Evolutionary conservation across 2,329 filamentous ascomycete species (phyloP).

Genomic region (Gnomoniopsis sp.): DNA sequence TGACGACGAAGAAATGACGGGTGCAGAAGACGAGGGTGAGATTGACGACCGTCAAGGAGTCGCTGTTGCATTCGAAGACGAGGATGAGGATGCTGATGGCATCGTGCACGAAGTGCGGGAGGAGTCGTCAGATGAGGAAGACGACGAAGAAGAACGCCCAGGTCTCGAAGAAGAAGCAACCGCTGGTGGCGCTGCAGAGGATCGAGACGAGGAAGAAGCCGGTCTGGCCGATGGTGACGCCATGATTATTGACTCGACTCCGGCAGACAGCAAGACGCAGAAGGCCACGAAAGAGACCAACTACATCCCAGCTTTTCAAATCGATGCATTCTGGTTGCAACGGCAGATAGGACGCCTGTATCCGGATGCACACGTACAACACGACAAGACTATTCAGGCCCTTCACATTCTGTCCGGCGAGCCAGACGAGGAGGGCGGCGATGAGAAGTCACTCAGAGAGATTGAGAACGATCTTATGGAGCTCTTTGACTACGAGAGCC

Average conservation of each 20-base stretch:
- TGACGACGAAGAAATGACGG: conserved; percentile 83
- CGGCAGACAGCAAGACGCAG: conserved; percentile 44
- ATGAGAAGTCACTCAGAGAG: conserved; percentile 82
- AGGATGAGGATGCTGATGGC: conserved; percentile 77
- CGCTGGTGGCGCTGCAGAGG: conserved; percentile 45
- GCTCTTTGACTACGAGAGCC: conserved; percentile 94
- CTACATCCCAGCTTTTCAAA: conserved; percentile 76
- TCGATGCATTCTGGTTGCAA: conserved; percentile 97
- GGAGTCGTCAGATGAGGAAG: conserved; percentile 73
- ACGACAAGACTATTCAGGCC: conserved; percentile 85
- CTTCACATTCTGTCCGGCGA: conserved; percentile 78
- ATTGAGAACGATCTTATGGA: conserved; percentile 99
- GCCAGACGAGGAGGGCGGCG: conserved; percentile 65
- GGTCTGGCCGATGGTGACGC: conserved; percentile 63
- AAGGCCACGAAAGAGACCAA: conserved; percentile 52
- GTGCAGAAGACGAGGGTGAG: conserved; percentile 67
- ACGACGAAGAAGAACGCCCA: conserved; percentile 56
- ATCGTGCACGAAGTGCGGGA: conserved; percentile 85
- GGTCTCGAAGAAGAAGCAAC: conserved; percentile 50
- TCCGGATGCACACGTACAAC: conserved; percentile 85
- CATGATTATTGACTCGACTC: conserved; percentile 75
- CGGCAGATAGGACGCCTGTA: conserved; percentile 87
- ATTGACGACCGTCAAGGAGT: conserved; percentile 95
- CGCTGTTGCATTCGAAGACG: conserved; percentile 92
- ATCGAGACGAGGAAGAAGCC: conserved; percentile 47